Percentiles rank a stretch among this genome's conserved stretches.
These are phyloP conservation scores for Boletus sp. DNA, from an alignment of 1,284 basidiomycete genomes.

Conservation along the genomic window DNA sequence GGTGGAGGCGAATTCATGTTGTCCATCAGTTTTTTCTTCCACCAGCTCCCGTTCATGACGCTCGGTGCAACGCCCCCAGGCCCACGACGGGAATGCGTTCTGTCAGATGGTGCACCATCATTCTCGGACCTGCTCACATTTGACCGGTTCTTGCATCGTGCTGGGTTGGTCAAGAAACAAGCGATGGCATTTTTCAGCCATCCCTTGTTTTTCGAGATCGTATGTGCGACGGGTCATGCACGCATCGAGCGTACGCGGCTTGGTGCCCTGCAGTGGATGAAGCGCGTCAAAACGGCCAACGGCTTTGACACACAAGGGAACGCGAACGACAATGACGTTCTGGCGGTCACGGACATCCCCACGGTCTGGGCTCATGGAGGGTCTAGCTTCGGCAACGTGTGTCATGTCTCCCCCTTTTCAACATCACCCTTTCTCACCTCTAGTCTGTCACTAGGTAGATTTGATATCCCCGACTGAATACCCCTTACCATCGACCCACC, in stretches of 20 bases:
- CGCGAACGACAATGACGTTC: not conserved
- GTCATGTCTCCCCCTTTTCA: not conserved
- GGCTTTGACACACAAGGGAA: not conserved
- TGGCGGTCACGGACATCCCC: constrained; percentile 9
- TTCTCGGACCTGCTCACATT: constrained; percentile 41
- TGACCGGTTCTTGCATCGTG: constrained; percentile 45
- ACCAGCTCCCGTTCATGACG: constrained; percentile 50
- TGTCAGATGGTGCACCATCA: constrained; percentile 37
- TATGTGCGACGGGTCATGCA: constrained; percentile 25
- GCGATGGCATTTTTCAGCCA: constrained; percentile 33
- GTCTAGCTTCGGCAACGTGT: not conserved
- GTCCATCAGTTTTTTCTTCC: constrained; percentile 43
- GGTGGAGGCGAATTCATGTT: constrained; percentile 44
- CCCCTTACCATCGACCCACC: constrained; percentile 21
- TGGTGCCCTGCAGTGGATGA: constrained; percentile 17
- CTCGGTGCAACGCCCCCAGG: constrained; percentile 29
- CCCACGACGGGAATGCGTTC: not conserved
- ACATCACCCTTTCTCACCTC: not conserved
- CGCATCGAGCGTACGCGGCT: constrained; percentile 28
- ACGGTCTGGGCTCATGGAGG: constrained; percentile 13
- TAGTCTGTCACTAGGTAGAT: not conserved
- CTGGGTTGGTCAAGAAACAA: constrained; percentile 37
- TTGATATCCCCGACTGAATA: constrained; percentile 17
- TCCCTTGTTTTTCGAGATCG: constrained; percentile 49
- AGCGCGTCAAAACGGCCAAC: not conserved